phyloP scores from a whole-genome alignment of 176 grass and related monocot species.

The Panicum miliaceum region DNA sequence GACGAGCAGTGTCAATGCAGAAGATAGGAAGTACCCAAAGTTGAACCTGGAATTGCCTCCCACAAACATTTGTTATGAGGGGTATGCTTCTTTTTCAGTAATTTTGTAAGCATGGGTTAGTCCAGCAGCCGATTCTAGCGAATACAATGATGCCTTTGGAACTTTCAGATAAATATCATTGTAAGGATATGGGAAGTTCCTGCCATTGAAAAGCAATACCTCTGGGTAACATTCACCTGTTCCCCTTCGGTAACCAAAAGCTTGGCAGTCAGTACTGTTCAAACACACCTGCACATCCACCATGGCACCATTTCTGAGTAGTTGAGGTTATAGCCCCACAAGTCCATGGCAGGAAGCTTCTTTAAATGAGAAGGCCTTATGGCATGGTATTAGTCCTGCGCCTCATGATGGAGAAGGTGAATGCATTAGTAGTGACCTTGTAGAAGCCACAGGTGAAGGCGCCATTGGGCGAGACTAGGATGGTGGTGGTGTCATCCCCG shows the following conservation, averaged over 20 bases:
- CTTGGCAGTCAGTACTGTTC: conserved; percentile 33
- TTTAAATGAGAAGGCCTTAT: conserved; percentile 18
- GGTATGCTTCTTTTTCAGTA: conserved; percentile 9
- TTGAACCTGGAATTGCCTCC: background rate
- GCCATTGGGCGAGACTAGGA: conserved; percentile 49
- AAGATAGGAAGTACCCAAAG: conserved; percentile 60
- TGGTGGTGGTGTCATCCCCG: background rate
- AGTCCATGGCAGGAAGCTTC: conserved; percentile 32
- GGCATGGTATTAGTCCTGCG: background rate
- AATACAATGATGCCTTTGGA: background rate
- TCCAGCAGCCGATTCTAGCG: background rate
- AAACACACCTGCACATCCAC: conserved; percentile 35
- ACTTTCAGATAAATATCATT: conserved; percentile 57
- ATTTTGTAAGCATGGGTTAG: conserved; percentile 8
- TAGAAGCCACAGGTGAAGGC: conserved; percentile 71
- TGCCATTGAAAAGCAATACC: conserved; percentile 51
- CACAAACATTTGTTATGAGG: background rate
- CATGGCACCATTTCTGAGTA: background rate
- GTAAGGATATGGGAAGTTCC: conserved; percentile 2
- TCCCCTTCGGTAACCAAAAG: conserved; percentile 50
- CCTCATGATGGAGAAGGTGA: conserved; percentile 65
- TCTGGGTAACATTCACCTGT: conserved; percentile 43
- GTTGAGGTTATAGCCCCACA: conserved; percentile 55
- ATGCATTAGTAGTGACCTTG: conserved; percentile 58
- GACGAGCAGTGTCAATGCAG: conserved; percentile 47